Base-by-base conservation (phyloP, 108 stramenopile species). In the Aurantiochytrium sp. region DNA sequence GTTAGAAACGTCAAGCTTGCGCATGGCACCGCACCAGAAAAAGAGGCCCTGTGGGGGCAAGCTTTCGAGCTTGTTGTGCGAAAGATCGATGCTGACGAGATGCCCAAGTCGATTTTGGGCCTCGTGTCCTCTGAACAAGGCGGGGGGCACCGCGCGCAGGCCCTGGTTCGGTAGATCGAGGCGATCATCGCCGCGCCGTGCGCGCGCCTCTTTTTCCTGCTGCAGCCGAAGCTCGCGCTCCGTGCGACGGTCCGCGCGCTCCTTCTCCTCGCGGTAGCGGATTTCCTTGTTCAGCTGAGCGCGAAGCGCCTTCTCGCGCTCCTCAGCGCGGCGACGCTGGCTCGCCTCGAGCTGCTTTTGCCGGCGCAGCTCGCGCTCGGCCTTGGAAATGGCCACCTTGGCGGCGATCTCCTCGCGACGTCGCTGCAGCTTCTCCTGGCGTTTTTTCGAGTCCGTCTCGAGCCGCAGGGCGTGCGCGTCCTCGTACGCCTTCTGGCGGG, bases 111-210 rank as follows among this genome's bases (percentile, higher is more conserved):
- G 39, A 10, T 12, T 30, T 36, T 41, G 55, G 12, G 87, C 69
- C 45, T 48, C 41, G 48, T 24, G 42, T 15, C 59, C 87, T 37
- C 27, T 68, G 32, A 12, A 87, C 1, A 87, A 19, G 30, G 87
- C 24, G 19, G 32, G 19, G 4, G 87, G 87, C 19, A 87, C 21
- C 12, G 15, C 27, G 4, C 59, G 59, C 8, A 87, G 87, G 5
- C 87, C 69, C 59, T 87, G n/a, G 21, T 68, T 37, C 4, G 69
- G 32, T 24, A 87, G 15, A 4, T 68, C 55, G n/a, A 87, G n/a
- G 34, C 69, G 39, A 87, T 87, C 87, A 48, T 81, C 73, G 39
- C 73, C 73, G 73, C 73, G 73, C 12, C 45, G 39, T 2, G 73
- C 73, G n/a, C 73, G 73, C 8, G 73, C 73, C 19, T 81, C 73